Conservation (phyloP, 305 asterid genomes). For the Fraxinus nigra region DNA sequence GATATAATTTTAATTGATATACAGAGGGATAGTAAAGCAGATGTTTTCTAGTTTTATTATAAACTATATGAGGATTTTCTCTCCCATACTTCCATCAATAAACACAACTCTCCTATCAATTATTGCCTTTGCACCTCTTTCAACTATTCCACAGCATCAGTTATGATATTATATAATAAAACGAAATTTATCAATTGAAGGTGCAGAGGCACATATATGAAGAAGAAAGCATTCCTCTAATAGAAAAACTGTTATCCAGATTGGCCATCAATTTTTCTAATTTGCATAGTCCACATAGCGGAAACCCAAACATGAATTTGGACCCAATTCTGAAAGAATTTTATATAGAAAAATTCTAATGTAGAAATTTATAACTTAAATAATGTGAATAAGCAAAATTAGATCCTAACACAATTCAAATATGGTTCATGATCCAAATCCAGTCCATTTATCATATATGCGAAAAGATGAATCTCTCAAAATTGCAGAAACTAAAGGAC, state of each 20-base stretch:
- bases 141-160: neutral
- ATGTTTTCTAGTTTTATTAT: neutral
- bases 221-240: neutral
- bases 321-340: neutral
- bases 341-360: neutral
- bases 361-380: neutral
- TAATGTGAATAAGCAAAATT: neutral
- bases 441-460: neutral
- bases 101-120: neutral
- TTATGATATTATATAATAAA: neutral
- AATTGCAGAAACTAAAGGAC: neutral
- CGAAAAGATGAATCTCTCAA: neutral
- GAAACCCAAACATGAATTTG: neutral
- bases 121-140: neutral
- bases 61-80: neutral
- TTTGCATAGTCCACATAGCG: neutral
- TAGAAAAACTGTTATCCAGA: neutral
- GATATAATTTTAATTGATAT: neutral
- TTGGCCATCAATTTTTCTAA: neutral
- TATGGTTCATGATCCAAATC: neutral
- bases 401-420: neutral
- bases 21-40: neutral
- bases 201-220: neutral
- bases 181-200: neutral
- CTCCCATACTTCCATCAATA: neutral